Conservation (phyloP, 257 asterid genomes). For the Solanum microdontum region DNA sequence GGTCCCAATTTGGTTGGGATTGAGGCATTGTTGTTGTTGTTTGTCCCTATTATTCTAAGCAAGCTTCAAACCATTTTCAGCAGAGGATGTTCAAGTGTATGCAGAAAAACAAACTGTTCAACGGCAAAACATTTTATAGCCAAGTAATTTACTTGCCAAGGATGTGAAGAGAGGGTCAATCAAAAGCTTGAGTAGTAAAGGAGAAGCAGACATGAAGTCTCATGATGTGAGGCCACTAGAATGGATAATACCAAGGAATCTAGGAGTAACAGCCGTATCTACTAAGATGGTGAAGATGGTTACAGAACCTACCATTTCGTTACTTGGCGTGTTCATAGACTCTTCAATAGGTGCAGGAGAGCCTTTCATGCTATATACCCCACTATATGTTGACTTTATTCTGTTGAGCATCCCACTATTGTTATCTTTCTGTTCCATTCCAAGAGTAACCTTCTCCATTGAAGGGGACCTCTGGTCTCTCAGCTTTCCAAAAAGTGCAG, state of each 20-base stretch:
- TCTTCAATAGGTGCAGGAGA: conserved; percentile 30
- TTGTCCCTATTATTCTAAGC: not conserved
- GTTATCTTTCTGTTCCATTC: conserved; percentile 30
- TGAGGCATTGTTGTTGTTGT: not conserved
- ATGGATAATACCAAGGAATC: not conserved
- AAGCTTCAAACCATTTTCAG: not conserved
- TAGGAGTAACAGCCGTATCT: not conserved
- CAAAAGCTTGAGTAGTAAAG: not conserved
- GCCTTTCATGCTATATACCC: conserved; percentile 49
- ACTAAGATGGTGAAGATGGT: conserved; percentile 1
- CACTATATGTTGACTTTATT: conserved; percentile 68
- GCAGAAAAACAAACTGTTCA: not conserved
- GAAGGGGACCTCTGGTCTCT: conserved; percentile 32
- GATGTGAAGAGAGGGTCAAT: not conserved
- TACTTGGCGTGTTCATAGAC: conserved; percentile 25
- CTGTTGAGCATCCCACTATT: conserved; percentile 45
- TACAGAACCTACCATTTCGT: conserved; percentile 34
- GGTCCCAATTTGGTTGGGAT: not conserved
- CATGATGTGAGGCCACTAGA: not conserved
- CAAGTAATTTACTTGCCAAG: not conserved
- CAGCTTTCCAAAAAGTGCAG: conserved; percentile 82
- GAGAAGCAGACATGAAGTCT: not conserved
- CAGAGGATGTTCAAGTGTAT: not conserved
- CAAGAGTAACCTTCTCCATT: conserved; percentile 23
- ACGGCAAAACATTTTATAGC: not conserved